Evolutionary conservation across 148 eudicot species (phyloP), one percentile per base, ranked within the genome.

Genomic region (Suaeda aralocaspica): DNA sequence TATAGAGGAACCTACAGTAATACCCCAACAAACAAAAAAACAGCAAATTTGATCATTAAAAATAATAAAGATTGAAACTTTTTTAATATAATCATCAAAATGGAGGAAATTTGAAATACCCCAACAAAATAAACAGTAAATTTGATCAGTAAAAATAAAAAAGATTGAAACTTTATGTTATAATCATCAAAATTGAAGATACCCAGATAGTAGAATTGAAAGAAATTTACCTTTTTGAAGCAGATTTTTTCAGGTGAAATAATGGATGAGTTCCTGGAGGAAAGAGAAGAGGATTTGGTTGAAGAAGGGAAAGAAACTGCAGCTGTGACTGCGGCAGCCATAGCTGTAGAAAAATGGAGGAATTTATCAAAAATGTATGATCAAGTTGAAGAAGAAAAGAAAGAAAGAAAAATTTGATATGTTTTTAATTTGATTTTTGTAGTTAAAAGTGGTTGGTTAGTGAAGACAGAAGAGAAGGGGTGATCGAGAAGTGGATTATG

Each of bases 271-370:
- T 89, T 72, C 82, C 87, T 80, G 26, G 84, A 30, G 44, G 92
- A 64, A 28, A 87, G 82, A 31, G 89, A 62, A 42, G 87, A 28
- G 21, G 97, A 82, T 48, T 89, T 91, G 56, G 96, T 82, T 1
- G 93, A 80, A 19, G 93, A 80, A 19, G 96, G 92, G 64, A 89
- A 86, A 66, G 93, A 86, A n/a, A 94, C 90, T 68, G 93, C 83
- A 69, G 96, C 92, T 77, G 90, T 94, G 1, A 91, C 88, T 75
- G 99, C 91, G 70, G 97, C 78, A 78, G 99, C 99, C 99, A 94
- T 94, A 48, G 24, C 34, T 29, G 36, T 66, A 49, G n/a, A n/a
- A 8, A 64, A 68, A 57, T 68, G 68, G 21, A 59, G 58, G 42
- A 53, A 59, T 74, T 53, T n/a, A 42, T 13, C 59, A 69, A 71